Base-by-base conservation (phyloP, 257 asterid species). In the Ilex asprella region DNA sequence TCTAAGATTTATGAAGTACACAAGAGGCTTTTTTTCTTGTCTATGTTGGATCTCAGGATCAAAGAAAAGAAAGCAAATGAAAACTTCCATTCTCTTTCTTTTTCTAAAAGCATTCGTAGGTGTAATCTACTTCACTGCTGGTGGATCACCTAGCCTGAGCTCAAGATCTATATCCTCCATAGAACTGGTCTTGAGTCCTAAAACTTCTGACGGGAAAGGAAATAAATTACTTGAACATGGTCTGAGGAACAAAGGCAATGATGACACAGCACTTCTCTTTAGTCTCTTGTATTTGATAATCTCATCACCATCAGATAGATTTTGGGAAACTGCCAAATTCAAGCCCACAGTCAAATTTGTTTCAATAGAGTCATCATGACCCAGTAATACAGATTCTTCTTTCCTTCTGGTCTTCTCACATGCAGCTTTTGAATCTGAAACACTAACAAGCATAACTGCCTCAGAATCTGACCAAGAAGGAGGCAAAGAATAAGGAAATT, bases 91-190 rank as follows among this genome's bases (percentile, higher is more conserved):
- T 39, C 49, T 39, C 49, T 32, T 49, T 16, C 11, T 12, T 9
- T 35, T 35, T 6, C n/a, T 61, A 68, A 35, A 65, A 8, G 8
- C n/a, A 55, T 35, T 14, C 7, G n/a, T 6, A 15, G 54, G 54
- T 7, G 29, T 11, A 31, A 8, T 63, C 72, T 66, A 81, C 50
- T 82, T 72, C 53, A 74, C 68, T 11, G 76, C 67, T 10, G 82
- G 82, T 51, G 80, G 60, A 52, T 73, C 66, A 41, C 95, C 92
- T 55, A 87, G 78, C 84, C 93, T 80, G 56, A 87, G 85, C 79
- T 87, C 93, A 55, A 87, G 93, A 82, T 87, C 95, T 39, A 87
- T 74, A 15, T 73, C 82, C 58, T 78, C 88, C 63, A 59, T 63
- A 29, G 75, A 27, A 56, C 57, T 65, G 7, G 39, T 30, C 30